phyloP scores from a whole-genome alignment of 148 eudicot species.

The Fagopyrum esculentum region DNA sequence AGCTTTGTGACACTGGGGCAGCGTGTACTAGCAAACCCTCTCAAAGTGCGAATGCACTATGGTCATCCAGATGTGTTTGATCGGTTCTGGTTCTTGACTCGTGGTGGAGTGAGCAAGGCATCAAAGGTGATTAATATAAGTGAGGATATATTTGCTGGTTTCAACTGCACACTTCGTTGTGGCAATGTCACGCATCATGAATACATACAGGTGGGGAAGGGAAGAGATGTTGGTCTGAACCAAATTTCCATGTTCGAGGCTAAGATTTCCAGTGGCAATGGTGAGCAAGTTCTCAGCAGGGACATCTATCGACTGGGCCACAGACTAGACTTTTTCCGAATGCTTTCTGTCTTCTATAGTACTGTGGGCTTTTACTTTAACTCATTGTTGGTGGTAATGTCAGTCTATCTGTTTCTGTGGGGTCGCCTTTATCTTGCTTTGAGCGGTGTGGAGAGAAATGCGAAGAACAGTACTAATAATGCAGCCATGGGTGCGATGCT shows the following conservation, averaged over 20 bases:
- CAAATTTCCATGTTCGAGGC: conserved; percentile 98
- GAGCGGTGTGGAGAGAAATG: conserved; percentile 63
- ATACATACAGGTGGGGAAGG: conserved; percentile 95
- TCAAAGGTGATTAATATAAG: conserved; percentile 87
- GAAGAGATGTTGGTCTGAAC: conserved; percentile 93
- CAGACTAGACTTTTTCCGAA: conserved; percentile 83
- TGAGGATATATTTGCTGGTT: conserved; percentile 93
- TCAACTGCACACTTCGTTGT: conserved; percentile 84
- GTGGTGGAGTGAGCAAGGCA: conserved; percentile 95
- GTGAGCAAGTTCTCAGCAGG: conserved; percentile 90
- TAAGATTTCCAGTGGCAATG: conserved; percentile 95
- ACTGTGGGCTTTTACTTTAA: conserved; percentile 82
- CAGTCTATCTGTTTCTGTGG: conserved; percentile 83
- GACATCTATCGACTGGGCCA: conserved; percentile 94
- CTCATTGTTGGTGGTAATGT: conserved; percentile 68
- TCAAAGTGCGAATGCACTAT: conserved; percentile 94
- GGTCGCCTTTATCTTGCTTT: conserved; percentile 89
- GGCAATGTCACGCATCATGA: conserved; percentile 98
- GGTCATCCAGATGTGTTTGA: conserved; percentile 98
- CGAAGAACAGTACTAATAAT: conserved; percentile 41
- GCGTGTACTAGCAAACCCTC: conserved; percentile 89
- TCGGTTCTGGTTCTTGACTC: conserved; percentile 79
- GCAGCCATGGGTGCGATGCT: conserved; percentile 64
- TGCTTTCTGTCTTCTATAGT: conserved; percentile 86
- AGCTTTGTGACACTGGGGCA: conserved; percentile 93